A percentile compares a stretch with the other conserved stretches of the same genome.
Conservation (phyloP, 768 basidiomycete species). For the Kwoniella mangroviensis region DNA sequence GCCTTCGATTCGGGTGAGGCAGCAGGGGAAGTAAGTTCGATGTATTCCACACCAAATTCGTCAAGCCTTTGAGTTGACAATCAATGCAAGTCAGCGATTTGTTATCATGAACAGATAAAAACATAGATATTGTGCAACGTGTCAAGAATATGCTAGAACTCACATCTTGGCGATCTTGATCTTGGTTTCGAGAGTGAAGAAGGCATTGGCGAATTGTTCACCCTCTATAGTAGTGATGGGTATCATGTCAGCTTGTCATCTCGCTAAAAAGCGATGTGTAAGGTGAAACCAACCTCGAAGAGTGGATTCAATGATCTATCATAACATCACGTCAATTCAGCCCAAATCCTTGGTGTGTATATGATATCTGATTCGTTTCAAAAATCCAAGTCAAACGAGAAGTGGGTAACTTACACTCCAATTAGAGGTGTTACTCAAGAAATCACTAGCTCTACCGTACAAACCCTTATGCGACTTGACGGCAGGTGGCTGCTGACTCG, state of each 20-base stretch:
- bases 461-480: slow-evolving; percentile 65
- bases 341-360: no score
- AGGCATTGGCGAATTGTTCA: slow-evolving; percentile 98
- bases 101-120: no score
- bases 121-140: neutral
- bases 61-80: slow-evolving; percentile 64
- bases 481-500: slow-evolving; percentile 33
- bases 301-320: slow-evolving; percentile 90
- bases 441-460: slow-evolving; percentile 89
- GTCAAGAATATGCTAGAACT: slow-evolving; percentile 16
- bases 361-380: neutral
- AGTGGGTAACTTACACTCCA: slow-evolving; percentile 48
- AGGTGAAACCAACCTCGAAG: slow-evolving; percentile 72
- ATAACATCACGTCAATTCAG: no score
- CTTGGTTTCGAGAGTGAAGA: slow-evolving; percentile 99
- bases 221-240: slow-evolving; percentile 69
- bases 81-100: neutral
- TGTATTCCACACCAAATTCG: slow-evolving; percentile 99
- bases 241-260: neutral
- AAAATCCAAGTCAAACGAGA: neutral
- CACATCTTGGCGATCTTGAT: slow-evolving; percentile 94
- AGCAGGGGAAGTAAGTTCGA: slow-evolving; percentile 96
- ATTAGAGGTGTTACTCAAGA: slow-evolving; percentile 73
- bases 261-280: no score
- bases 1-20: slow-evolving; percentile 92